These are phyloP conservation scores for Solanum hybrid DNA, from an alignment of 305 asterid genomes.

Conservation along the genomic window DNA sequence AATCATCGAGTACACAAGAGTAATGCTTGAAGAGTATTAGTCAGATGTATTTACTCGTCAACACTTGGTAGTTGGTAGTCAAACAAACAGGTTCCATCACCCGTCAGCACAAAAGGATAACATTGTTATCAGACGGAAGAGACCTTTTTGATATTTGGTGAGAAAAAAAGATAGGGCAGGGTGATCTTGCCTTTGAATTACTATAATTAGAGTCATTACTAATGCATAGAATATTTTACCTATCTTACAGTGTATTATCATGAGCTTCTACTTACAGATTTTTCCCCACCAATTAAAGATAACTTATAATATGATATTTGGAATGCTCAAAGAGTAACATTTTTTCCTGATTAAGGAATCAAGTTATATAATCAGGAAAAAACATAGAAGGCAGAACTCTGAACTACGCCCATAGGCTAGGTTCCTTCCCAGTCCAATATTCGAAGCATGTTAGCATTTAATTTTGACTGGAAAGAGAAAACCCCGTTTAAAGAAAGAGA, in stretches of 20 bases:
- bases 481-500: background rate
- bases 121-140: background rate
- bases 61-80: background rate
- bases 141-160: background rate
- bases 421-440: conserved; percentile 17
- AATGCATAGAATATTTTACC: background rate
- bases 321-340: background rate
- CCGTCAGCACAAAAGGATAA: background rate
- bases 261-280: background rate
- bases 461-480: background rate
- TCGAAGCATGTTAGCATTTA: background rate
- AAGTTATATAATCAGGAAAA: background rate
- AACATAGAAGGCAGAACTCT: background rate
- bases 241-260: background rate
- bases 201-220: background rate
- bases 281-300: background rate
- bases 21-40: background rate
- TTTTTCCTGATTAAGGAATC: background rate
- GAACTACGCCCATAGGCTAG: background rate
- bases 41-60: background rate
- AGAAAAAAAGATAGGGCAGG: background rate
- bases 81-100: background rate
- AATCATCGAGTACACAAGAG: background rate
- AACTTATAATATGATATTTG: background rate
- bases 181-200: background rate